Evolutionary conservation across 371 early-diverging fungal genomes (phyloP).

Genomic region (Mortierella sp.): DNA sequence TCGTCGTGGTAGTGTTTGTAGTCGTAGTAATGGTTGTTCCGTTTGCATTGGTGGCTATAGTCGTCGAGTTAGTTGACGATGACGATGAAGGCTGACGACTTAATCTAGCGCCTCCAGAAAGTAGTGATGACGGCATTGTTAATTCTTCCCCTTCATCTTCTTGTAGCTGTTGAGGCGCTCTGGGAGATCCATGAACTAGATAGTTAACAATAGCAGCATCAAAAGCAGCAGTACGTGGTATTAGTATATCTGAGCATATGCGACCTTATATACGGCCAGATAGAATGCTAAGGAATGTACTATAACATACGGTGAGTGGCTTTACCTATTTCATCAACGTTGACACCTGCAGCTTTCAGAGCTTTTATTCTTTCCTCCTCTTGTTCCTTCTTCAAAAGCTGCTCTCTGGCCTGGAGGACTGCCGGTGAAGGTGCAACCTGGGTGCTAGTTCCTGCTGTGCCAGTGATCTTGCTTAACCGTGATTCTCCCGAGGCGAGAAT

Average conservation of each 20-base stretch:
- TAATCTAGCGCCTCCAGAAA: conserved; percentile 4
- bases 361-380: conserved; percentile 36
- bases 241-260: background rate
- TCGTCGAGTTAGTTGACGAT: conserved; percentile 18
- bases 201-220: background rate
- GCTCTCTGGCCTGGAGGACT: conserved; percentile 43
- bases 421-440: conserved; percentile 51
- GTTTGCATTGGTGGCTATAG: background rate
- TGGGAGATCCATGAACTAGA: background rate
- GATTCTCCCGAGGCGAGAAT: conserved; percentile 71
- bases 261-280: background rate
- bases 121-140: conserved; percentile 10
- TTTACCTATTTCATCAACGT: conserved; percentile 1
- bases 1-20: background rate
- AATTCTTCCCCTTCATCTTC: conserved; percentile 18
- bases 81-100: conserved; percentile 17
- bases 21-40: background rate
- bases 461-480: conserved; percentile 68
- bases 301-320: too few relatives aligned
- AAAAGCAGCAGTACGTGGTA: too few relatives aligned
- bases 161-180: background rate
- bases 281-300: background rate
- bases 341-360: conserved; percentile 9
- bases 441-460: conserved; percentile 55
- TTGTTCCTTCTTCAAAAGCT: conserved; percentile 48